phyloP scores from a whole-genome alignment of 2,329 filamentous ascomycete genomes.

The Fusarium oligoseptatum region DNA sequence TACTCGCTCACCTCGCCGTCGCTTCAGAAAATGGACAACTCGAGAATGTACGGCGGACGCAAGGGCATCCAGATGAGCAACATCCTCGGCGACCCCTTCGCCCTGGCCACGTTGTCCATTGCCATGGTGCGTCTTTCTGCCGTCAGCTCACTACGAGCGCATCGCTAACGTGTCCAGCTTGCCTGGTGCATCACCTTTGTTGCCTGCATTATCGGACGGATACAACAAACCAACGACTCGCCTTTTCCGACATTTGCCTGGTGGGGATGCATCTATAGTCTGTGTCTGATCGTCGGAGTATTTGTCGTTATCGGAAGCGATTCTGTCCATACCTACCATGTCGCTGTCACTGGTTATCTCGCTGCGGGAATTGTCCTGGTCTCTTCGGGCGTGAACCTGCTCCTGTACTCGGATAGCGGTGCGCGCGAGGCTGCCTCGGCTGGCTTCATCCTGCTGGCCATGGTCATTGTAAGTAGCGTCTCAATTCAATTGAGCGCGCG shows the following conservation, averaged over 20 bases:
- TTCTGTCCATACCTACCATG: conserved; percentile 87
- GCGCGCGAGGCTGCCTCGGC: conserved; percentile 89
- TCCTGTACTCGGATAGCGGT: conserved; percentile 82
- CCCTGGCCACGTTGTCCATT: conserved; percentile 93
- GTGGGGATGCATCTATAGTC: conserved; percentile 90
- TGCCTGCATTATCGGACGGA: conserved; percentile 80
- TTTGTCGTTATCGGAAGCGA: conserved; percentile 88
- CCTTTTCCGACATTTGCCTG: conserved; percentile 88
- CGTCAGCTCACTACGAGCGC: not conserved
- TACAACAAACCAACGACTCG: conserved; percentile 58
- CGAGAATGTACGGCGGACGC: conserved; percentile 68
- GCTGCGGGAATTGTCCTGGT: conserved; percentile 86
- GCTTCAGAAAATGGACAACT: conserved; percentile 84
- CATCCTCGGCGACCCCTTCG: conserved; percentile 96
- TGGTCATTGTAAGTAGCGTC: conserved; percentile 81
- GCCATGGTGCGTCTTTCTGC: conserved; percentile 75
- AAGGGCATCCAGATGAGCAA: conserved; percentile 83
- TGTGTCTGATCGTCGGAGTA: conserved; percentile 85
- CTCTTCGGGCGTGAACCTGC: conserved; percentile 85
- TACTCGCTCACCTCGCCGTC: conserved; percentile 82
- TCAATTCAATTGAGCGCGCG: not conserved
- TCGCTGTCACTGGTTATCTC: conserved; percentile 91
- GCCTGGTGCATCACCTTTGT: conserved; percentile 96
- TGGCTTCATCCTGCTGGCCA: conserved; percentile 93
- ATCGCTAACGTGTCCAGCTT: conserved; percentile 68